Conservation (phyloP, 345 rosid species). For the Eucalyptus erythrocorys region DNA sequence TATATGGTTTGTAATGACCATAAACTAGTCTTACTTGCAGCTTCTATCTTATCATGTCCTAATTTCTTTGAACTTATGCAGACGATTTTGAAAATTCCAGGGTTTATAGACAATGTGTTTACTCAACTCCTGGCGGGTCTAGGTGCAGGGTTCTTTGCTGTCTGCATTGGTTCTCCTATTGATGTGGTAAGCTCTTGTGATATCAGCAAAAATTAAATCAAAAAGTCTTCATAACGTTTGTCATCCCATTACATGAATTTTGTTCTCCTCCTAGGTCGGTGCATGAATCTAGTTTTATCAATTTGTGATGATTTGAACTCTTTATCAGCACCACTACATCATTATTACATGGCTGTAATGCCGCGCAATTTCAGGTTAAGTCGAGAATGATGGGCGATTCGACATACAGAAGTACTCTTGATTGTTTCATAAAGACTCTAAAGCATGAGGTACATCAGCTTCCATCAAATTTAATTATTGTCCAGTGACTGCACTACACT, state of each 20-base stretch:
- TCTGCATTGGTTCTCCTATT: conserved; percentile 90
- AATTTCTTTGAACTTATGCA: conserved; percentile 51
- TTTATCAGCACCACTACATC: not conserved
- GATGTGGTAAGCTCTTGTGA: conserved; percentile 55
- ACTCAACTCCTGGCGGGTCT: conserved; percentile 86
- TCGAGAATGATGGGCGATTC: conserved; percentile 99
- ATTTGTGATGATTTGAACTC: not conserved
- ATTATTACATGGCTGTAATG: not conserved
- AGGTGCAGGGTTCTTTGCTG: conserved; percentile 93
- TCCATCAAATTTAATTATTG: not conserved
- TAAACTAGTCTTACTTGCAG: not conserved
- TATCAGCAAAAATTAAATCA: not conserved
- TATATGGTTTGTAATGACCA: not conserved
- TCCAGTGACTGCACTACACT: not conserved
- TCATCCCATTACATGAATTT: not conserved
- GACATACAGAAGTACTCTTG: conserved; percentile 73
- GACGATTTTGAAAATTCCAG: conserved; percentile 94
- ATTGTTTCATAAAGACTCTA: conserved; percentile 85
- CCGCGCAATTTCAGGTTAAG: conserved; percentile 53
- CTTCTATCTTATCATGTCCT: conserved; percentile 4
- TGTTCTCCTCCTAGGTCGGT: not conserved
- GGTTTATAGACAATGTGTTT: conserved; percentile 67
- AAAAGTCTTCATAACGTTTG: not conserved
- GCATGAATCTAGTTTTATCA: not conserved
- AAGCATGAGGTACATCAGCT: conserved; percentile 54